Conservation (phyloP, 2,329 filamentous ascomycete species). For the Alternaria postmessia region DNA sequence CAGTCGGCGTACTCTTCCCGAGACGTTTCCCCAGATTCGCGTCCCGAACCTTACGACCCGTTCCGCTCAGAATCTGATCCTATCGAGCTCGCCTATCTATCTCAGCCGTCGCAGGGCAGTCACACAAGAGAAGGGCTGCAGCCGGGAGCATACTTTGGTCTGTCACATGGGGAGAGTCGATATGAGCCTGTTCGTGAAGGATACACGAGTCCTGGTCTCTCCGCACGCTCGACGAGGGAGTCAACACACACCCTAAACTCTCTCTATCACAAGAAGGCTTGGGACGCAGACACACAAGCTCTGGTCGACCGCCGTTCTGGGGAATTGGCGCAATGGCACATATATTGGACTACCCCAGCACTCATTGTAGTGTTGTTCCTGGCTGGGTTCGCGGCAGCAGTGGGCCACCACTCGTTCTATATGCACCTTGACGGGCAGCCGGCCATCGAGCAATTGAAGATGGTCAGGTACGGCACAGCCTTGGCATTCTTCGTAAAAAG, state of each 20-base stretch:
- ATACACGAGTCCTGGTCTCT: conserved; percentile 22
- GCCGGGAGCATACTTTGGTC: conserved; percentile 27
- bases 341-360: conserved; percentile 47
- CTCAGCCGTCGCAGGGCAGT: conserved; percentile 19
- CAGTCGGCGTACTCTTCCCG: conserved; percentile 32
- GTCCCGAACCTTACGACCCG: conserved; percentile 36
- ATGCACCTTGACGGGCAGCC: conserved; percentile 38
- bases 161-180: conserved; percentile 18
- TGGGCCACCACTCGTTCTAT: conserved; percentile 50
- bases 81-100: conserved; percentile 40
- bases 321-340: conserved; percentile 46
- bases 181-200: conserved; percentile 33
- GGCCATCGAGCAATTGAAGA: conserved; percentile 43
- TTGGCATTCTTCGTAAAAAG: conserved; percentile 51
- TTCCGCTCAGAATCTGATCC: conserved; percentile 37
- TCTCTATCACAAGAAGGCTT: conserved; percentile 36
- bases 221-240: conserved; percentile 25
- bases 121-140: conserved; percentile 21
- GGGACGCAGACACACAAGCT: conserved; percentile 44
- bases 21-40: conserved; percentile 35
- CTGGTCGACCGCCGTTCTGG: conserved; percentile 44
- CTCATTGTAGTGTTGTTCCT: conserved; percentile 41
- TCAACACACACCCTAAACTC: conserved; percentile 37
- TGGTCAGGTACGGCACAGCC: conserved; percentile 49
- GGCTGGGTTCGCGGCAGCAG: conserved; percentile 40